These are phyloP conservation scores for Xylaria intraflava DNA, from an alignment of 495 filamentous ascomycete genomes.

Conservation along the genomic window DNA sequence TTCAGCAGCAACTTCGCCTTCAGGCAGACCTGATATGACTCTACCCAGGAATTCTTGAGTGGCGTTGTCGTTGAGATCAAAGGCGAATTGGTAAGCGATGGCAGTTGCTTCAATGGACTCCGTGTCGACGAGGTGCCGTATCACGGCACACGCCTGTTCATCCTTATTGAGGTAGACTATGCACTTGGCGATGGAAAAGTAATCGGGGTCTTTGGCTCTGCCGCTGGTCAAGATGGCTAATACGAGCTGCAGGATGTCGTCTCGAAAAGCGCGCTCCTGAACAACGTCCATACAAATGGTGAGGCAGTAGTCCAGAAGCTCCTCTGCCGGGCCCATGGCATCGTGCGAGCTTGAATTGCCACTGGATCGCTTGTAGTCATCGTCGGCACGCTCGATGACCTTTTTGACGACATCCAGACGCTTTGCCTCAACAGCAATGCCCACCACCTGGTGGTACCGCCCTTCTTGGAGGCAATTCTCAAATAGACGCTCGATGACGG, in stretches of 20 bases:
- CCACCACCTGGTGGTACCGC: slow-evolving; percentile 94
- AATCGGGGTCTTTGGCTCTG: slow-evolving; percentile 66
- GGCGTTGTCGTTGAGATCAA: slow-evolving; percentile 96
- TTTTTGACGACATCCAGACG: slow-evolving; percentile 83
- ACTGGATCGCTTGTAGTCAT: slow-evolving; percentile 67
- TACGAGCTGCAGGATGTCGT: slow-evolving; percentile 75
- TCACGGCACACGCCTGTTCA: slow-evolving; percentile 80
- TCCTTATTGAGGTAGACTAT: slow-evolving; percentile 94
- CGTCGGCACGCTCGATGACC: slow-evolving; percentile 73
- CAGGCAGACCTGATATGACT: slow-evolving; percentile 72
- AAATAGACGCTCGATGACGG: slow-evolving; percentile 80
- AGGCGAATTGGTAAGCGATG: slow-evolving; percentile 93
- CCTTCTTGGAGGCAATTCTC: slow-evolving; percentile 81
- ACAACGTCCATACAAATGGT: slow-evolving; percentile 97
- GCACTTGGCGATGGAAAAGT: slow-evolving; percentile 97
- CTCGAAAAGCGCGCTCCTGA: slow-evolving; percentile 79
- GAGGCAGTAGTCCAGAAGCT: slow-evolving; percentile 93
- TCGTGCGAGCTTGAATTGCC: slow-evolving; percentile 39
- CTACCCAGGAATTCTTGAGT: slow-evolving; percentile 94
- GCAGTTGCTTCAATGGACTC: slow-evolving; percentile 70
- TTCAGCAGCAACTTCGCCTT: slow-evolving; percentile 44
- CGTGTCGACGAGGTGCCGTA: slow-evolving; percentile 72
- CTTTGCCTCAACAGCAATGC: slow-evolving; percentile 93
- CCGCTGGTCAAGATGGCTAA: slow-evolving; percentile 68
- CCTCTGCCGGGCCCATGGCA: slow-evolving; percentile 63